Base-by-base conservation (phyloP, 2,329 filamentous ascomycete species). In the Fusarium heterosporum region DNA sequence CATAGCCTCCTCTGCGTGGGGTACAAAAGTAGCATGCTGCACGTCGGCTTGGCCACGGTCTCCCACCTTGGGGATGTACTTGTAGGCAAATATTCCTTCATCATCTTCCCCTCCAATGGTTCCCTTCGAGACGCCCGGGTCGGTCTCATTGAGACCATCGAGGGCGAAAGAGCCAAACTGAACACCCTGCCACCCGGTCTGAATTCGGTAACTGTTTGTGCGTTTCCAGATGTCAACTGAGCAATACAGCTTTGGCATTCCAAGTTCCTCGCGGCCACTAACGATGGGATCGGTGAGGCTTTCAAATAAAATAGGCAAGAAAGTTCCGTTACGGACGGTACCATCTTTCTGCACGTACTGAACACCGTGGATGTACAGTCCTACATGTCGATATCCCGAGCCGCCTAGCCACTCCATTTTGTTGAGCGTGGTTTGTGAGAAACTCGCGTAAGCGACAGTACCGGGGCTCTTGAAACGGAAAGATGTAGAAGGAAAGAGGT, bases 361-460 rank as follows among this genome's bases (percentile, higher is more conserved):
- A 2, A 90, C 84, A 2, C 85, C 87, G 68, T 90, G 88, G 29
- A 90, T 83, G 67, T 87, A 89, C 1, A 90, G 78, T 0, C 86
- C 87, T 19, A 87, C 76, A 59, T 84, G 82, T 36, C 79, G 81
- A 70, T 90, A 90, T 1, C 87, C 87, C 2, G 77, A 75, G 3
- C 87, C 87, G 8, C 85, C 87, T 0, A 90, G 81, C 86, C 87
- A 90, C 29, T 83, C 79, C 80, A 90, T 83, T 6, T 85, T 83
- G 42, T 78, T 74, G 6, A 86, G 74, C 2, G 79, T 80, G 77
- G 66, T 85, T 25, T 77, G 73, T 2, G 78, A 80, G 64, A 83
- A 76, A 51, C 78, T 83, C 2, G 80, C 83, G 10, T 78, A 75
- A 6, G 79, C 81, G 4, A 84, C 72, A 0, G 84, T 86, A 0